Evolutionary conservation across 2,329 filamentous ascomycete genomes (phyloP).

Genomic region (Monilinia vaccinii-corymbosi): DNA sequence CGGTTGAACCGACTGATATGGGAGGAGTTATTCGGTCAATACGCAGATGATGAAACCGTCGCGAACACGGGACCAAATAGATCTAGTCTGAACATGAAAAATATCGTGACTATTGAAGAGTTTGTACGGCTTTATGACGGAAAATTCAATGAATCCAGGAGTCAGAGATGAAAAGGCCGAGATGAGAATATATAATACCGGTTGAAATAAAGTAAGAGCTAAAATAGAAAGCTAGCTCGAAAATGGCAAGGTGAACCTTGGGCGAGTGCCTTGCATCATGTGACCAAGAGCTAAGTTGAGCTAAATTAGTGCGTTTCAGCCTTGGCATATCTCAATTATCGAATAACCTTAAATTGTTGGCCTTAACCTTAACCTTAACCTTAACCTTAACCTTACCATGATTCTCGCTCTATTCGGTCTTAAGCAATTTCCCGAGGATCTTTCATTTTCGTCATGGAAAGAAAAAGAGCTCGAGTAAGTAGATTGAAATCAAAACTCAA

Average conservation of each 20-base stretch:
- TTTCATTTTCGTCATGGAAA: not conserved
- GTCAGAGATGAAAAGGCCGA: conserved; percentile 1
- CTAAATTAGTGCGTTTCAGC: too few relatives aligned
- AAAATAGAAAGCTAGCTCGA: not conserved
- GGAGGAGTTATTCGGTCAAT: not conserved
- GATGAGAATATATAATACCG: not conserved
- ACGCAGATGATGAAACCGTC: not conserved
- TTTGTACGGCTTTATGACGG: conserved; percentile 1
- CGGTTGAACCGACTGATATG: too few relatives aligned
- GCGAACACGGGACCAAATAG: too few relatives aligned
- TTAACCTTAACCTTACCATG: too few relatives aligned
- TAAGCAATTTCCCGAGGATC: not conserved
- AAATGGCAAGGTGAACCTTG: not conserved
- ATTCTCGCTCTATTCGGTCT: not conserved
- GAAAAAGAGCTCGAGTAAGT: too few relatives aligned
- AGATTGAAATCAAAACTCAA: not conserved
- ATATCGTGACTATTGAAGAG: not conserved
- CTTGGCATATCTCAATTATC: too few relatives aligned
- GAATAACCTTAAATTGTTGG: too few relatives aligned
- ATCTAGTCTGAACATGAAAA: not conserved
- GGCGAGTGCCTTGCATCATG: too few relatives aligned
- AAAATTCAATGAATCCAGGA: not conserved
- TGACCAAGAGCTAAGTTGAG: too few relatives aligned
- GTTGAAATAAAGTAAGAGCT: not conserved
- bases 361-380: too few relatives aligned